Conservation (phyloP, 768 basidiomycete species). For the Leccinum ochraceum region DNA sequence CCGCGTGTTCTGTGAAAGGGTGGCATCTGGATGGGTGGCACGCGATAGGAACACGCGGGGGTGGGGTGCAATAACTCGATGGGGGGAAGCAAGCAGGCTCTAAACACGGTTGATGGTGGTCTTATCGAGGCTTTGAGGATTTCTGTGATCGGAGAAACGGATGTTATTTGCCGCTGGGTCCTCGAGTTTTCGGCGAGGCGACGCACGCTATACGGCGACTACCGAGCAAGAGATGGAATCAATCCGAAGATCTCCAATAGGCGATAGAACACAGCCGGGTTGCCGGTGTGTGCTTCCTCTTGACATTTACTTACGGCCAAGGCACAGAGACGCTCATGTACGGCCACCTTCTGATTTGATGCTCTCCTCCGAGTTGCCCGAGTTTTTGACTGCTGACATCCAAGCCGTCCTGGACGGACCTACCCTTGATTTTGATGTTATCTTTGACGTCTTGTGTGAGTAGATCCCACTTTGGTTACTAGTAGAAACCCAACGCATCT, state of each 20-base stretch:
- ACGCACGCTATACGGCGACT: not conserved
- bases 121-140: not conserved
- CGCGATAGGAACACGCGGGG: slow-evolving; percentile 11
- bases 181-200: not conserved
- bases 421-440: no score
- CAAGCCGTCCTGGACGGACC: not conserved
- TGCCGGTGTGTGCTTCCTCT: not conserved
- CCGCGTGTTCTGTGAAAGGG: slow-evolving; percentile 10
- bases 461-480: no score
- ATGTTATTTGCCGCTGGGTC: not conserved
- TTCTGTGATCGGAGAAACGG: not conserved
- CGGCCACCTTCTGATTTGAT: not conserved
- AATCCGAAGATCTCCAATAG: not conserved
- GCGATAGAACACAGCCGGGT: not conserved
- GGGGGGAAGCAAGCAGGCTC: not conserved
- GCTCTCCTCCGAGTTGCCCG: not conserved
- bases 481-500: not conserved
- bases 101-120: not conserved
- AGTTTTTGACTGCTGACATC: not conserved
- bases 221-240: not conserved
- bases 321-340: not conserved
- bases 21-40: slow-evolving; percentile 5
- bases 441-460: no score
- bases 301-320: not conserved
- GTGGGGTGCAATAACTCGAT: not conserved